Evolutionary conservation across 1,284 basidiomycete genomes (phyloP), one percentile per base, ranked within the genome.

Genomic region (Microbotryomycetes sp.): DNA sequence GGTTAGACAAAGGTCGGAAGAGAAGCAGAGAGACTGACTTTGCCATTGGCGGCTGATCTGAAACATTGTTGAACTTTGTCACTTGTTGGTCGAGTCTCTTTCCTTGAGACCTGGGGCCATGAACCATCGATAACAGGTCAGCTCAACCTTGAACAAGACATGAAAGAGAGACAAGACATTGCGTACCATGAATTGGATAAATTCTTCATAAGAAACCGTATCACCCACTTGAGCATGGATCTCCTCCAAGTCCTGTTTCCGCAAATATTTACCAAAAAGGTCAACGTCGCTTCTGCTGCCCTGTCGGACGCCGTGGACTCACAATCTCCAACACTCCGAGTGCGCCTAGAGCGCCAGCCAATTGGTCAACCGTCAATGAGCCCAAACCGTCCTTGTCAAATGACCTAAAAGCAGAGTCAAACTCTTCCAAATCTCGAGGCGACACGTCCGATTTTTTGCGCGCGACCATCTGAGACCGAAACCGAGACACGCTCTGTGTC

Each of bases 381-480:
- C 97, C 96, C 52, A 86, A 85, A 70, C 89, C 88, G 71, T 97
- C 91, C 68, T 86, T 86, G 76, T 97, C 93, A 73, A 98, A 98
- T 77, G 97, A 93, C 60, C 94, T 84, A 83, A 97, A 98, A 1
- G 93, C 96, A 72, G 87, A 85, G 75, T 97, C 93, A 69, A 97
- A 97, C 74, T 97, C 93, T 75, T 97, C 93, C 26, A 97, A 80
- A 74, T 97, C 92, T 3, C 91, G 92, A 0, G 96, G 92, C 0
- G 93, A 96, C 65, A 97, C 77, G 73, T 92, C 92, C 27, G 89
- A 88, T 83, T 89, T 86, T 65, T 90, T 89, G 51, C 88, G 81
- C 5, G 93, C 93, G 1, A 97, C 88, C 71, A 97, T 91, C 87
- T 91, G 65, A 27, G 52, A 51, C 13, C 23, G 6, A 29, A 5